Conservation (phyloP, 2,329 filamentous ascomycete species). For the Diaporthe nobilis region DNA sequence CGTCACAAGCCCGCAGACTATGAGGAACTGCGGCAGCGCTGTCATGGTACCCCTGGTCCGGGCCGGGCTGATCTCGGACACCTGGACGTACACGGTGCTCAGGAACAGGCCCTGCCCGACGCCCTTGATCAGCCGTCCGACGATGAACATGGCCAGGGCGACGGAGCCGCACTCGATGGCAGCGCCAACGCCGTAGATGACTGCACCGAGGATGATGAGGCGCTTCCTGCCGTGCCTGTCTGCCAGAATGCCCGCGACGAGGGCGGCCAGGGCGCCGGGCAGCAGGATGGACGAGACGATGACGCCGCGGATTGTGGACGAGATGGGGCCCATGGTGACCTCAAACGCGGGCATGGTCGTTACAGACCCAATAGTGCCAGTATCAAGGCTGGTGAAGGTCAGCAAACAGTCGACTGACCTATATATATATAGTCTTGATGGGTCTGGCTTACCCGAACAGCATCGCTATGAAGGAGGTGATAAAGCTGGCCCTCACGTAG, state of each 20-base stretch:
- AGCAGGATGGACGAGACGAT: slow-evolving; percentile 73
- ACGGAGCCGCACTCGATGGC: slow-evolving; percentile 55
- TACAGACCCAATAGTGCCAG: slow-evolving; percentile 71
- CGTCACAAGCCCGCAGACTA: slow-evolving; percentile 63
- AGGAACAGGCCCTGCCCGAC: slow-evolving; percentile 71
- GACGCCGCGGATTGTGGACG: slow-evolving; percentile 69
- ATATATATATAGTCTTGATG: too few species aligned
- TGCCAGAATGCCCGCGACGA: slow-evolving; percentile 69
- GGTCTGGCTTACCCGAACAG: slow-evolving; percentile 42
- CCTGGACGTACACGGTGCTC: slow-evolving; percentile 60
- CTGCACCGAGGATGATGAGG: slow-evolving; percentile 65
- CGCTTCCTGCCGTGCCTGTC: slow-evolving; percentile 67
- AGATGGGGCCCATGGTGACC: slow-evolving; percentile 64
- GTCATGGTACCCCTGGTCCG: slow-evolving; percentile 65
- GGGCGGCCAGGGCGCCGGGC: slow-evolving; percentile 70
- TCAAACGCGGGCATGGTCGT: slow-evolving; percentile 70
- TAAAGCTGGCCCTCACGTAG: slow-evolving; percentile 44
- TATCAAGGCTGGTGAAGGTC: slow-evolving; percentile 48
- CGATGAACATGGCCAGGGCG: slow-evolving; percentile 65
- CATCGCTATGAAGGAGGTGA: slow-evolving; percentile 43
- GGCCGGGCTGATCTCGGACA: slow-evolving; percentile 72
- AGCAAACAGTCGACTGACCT: not conserved
- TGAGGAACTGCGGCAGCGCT: slow-evolving; percentile 67
- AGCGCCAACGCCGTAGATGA: slow-evolving; percentile 67
- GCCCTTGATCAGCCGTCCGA: slow-evolving; percentile 68